These are phyloP conservation scores for Acaromyces ingoldii DNA, from an alignment of 1,284 basidiomycete species.

Conservation along the genomic window DNA sequence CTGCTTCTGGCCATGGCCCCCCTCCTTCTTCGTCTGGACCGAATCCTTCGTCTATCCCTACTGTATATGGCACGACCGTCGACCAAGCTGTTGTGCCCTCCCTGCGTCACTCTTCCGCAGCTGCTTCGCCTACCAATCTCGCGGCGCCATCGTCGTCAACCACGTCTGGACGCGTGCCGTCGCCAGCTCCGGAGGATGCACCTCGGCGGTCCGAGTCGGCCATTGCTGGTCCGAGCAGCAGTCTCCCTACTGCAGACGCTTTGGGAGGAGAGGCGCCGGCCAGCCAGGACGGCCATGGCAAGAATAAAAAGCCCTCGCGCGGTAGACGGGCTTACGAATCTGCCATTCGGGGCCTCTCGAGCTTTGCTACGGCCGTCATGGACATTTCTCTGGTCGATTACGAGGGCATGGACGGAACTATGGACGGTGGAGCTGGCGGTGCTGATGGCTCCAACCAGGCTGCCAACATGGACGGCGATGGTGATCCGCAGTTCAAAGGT, in stretches of 20 bases:
- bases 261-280: background rate
- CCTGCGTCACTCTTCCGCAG: too few relatives aligned
- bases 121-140: background rate
- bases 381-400: constrained; percentile 14
- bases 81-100: too few relatives aligned
- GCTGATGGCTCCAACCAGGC: too few relatives aligned
- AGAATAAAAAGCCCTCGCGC: constrained; percentile 4
- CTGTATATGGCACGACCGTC: too few relatives aligned
- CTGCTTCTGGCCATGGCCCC: background rate
- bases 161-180: too few relatives aligned
- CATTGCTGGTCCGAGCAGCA: too few relatives aligned
- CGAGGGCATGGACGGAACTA: constrained; percentile 3
- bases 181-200: background rate
- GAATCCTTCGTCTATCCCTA: too few relatives aligned
- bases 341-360: constrained; percentile 39
- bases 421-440: background rate
- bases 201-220: too few relatives aligned
- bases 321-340: constrained; percentile 21
- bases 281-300: constrained; percentile 1
- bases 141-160: background rate
- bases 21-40: too few relatives aligned
- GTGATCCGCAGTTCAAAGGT: background rate
- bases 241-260: too few relatives aligned
- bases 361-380: constrained; percentile 40
- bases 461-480: constrained; percentile 5